Percentiles rank a stretch among this genome's conserved stretches.
Evolutionary conservation across 805 yeast species (phyloP).

Genomic region (Ogataea glucozyma): DNA sequence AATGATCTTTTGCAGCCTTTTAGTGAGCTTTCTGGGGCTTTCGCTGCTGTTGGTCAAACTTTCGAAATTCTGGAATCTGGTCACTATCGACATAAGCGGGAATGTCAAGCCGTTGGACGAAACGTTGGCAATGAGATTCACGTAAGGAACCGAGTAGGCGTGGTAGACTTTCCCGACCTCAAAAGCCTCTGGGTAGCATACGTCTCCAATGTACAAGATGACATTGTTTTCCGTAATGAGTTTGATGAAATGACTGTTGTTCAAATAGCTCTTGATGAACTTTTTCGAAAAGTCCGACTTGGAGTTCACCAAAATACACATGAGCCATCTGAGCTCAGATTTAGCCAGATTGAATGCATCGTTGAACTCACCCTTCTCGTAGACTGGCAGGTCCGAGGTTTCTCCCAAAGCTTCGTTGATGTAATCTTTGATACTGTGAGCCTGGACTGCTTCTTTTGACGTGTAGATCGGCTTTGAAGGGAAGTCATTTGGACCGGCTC

Average conservation of each 20-base stretch:
- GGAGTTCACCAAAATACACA: slow-evolving; percentile 53
- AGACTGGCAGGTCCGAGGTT: slow-evolving; percentile 30
- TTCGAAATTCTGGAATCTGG: slow-evolving; percentile 41
- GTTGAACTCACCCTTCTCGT: slow-evolving; percentile 40
- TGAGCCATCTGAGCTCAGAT: slow-evolving; percentile 48
- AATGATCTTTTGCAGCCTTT: slow-evolving; percentile 42
- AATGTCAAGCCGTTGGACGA: slow-evolving; percentile 50
- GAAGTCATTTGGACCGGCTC: slow-evolving; percentile 32
- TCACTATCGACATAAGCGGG: slow-evolving; percentile 51
- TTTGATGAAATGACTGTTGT: slow-evolving; percentile 45
- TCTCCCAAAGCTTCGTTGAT: slow-evolving; percentile 27
- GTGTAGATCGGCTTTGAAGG: slow-evolving; percentile 33
- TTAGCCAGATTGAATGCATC: slow-evolving; percentile 42
- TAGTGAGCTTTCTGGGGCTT: slow-evolving; percentile 33
- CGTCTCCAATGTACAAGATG: slow-evolving; percentile 66
- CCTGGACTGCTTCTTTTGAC: slow-evolving; percentile 20
- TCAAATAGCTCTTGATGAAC: slow-evolving; percentile 47
- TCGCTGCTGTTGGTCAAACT: slow-evolving; percentile 13
- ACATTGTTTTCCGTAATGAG: slow-evolving; percentile 43
- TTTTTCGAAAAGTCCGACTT: slow-evolving; percentile 42
- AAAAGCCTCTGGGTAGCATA: slow-evolving; percentile 63
- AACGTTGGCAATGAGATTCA: slow-evolving; percentile 55
- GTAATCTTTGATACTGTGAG: slow-evolving; percentile 19
- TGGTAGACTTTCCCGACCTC: slow-evolving; percentile 60
- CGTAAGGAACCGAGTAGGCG: slow-evolving; percentile 55